Base-by-base conservation (phyloP, 2,329 filamentous ascomycete genomes). In the Gnomoniopsis smithogilvyi region DNA sequence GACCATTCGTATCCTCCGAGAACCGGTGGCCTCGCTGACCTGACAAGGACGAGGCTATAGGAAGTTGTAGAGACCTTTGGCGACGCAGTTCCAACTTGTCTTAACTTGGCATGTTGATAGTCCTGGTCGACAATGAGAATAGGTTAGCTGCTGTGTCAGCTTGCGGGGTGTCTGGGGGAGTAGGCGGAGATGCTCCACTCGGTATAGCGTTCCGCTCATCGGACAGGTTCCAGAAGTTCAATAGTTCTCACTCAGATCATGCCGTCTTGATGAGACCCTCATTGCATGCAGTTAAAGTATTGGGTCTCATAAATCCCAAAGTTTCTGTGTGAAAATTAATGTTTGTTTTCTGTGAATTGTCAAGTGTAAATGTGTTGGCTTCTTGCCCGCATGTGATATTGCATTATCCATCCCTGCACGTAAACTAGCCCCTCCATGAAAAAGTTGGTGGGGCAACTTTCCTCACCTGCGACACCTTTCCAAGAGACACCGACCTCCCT, bases 371-470 rank as follows among this genome's bases (percentile, higher is more conserved):
- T 6, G 4, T 8, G 17, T 11, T 22, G 11, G 4, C 4, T 46
- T 21, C 17, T 12, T 46, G 26, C 26, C 26, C 26, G 17, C 10
- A 33, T 49, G 12, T 33, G 47, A 33, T 48, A 58, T 33, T 33
- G 33, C 43, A 54, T 43, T 58, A 54, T 41, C 30, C 19, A 58
- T 53, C 41, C 50, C 34, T 30, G 26, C 53, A 15, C 21, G 33
- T 19, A 17, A 21, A 33, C n/a, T 17, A 34, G 47, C 47, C 47
- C 17, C 26, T 12, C 24, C 11, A n/a, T 47, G 22, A 48, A 58
- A 58, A 58, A 53, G 56, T 54, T 58, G 56, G 56, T 53, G 56
- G 56, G 51, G 45, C 51, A 26, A 19, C 33, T 36, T 36, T 7
- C 33, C n/a, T 21, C 47, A 49, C 21, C 51, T 36, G 24, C 47